Evolutionary conservation across 768 basidiomycete genomes (phyloP).

Genomic region (Naematelia aurantialba): DNA sequence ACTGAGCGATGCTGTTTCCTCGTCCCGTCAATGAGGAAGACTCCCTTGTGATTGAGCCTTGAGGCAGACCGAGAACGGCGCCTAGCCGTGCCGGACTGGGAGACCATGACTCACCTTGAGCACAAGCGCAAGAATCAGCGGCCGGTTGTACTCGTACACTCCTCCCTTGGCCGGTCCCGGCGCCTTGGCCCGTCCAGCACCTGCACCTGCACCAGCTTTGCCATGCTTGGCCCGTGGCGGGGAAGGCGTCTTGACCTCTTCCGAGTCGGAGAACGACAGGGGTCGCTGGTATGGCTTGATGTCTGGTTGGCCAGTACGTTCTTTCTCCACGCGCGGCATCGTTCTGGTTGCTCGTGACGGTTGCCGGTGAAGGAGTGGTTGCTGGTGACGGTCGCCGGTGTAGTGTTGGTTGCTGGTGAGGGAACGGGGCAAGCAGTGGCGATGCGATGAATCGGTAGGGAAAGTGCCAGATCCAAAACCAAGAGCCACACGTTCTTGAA

Average conservation of each 20-base stretch:
- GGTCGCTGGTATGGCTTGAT: neutral
- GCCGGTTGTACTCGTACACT: slow-evolving; percentile 9
- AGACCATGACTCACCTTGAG: slow-evolving; percentile 1
- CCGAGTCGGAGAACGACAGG: neutral
- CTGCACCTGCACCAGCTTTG: too few species aligned
- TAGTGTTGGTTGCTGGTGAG: neutral
- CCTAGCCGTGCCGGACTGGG: too few species aligned
- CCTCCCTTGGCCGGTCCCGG: neutral
- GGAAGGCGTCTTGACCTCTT: neutral
- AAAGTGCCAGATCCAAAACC: too few species aligned
- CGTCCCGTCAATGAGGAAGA: too few species aligned
- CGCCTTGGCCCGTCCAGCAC: too few species aligned
- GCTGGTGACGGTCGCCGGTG: neutral
- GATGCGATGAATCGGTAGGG: too few species aligned
- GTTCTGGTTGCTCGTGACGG: neutral
- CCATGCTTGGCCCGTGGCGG: neutral
- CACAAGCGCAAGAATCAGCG: slow-evolving; percentile 5
- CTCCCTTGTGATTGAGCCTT: too few species aligned
- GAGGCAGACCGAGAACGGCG: too few species aligned
- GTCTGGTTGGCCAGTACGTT: neutral
- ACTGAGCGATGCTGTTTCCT: too few species aligned
- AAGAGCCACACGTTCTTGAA: too few species aligned
- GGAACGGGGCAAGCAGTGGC: too few species aligned
- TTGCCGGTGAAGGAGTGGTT: neutral
- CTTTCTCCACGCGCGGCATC: neutral